phyloP scores from a whole-genome alignment of 106 monocot species.

The Allium fistulosum region DNA sequence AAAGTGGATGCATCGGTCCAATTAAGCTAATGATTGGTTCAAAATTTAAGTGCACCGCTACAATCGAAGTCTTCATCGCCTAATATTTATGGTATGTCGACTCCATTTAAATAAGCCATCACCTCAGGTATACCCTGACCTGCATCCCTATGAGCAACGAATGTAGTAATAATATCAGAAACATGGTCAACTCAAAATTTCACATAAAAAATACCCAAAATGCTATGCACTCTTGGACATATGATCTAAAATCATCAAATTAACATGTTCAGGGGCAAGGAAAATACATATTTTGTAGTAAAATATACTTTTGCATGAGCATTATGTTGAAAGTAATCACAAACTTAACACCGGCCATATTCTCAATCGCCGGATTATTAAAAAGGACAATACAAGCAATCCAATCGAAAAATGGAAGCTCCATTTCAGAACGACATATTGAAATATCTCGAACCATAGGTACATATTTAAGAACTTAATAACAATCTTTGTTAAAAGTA shows the following conservation, averaged over 20 bases:
- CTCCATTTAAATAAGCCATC: constrained; percentile 88
- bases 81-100: constrained; percentile 67
- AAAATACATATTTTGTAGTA: background rate
- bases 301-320: constrained; percentile 40
- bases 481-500: too few relatives aligned
- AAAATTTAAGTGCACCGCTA: constrained; percentile 29
- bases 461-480: too few relatives aligned
- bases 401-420: constrained; percentile 68
- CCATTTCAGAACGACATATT: constrained; percentile 74
- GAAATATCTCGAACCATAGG: constrained; percentile 21
- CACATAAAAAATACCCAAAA: constrained; percentile 50
- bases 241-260: too few relatives aligned
- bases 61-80: constrained; percentile 41
- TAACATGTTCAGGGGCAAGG: too few relatives aligned
- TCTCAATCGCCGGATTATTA: constrained; percentile 84
- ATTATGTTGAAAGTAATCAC: constrained; percentile 58
- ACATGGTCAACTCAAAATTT: constrained; percentile 57
- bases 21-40: too few relatives aligned
- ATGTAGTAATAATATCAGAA: constrained; percentile 52
- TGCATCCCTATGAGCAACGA: constrained; percentile 52
- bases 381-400: constrained; percentile 44
- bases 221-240: constrained; percentile 31
- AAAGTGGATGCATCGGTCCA: too few relatives aligned
- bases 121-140: constrained; percentile 90
- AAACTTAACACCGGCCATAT: constrained; percentile 73